Evolutionary conservation across 352 stramenopile genomes (phyloP), one percentile per base, ranked within the genome.

Genomic region (Phytopythium sindhum): DNA sequence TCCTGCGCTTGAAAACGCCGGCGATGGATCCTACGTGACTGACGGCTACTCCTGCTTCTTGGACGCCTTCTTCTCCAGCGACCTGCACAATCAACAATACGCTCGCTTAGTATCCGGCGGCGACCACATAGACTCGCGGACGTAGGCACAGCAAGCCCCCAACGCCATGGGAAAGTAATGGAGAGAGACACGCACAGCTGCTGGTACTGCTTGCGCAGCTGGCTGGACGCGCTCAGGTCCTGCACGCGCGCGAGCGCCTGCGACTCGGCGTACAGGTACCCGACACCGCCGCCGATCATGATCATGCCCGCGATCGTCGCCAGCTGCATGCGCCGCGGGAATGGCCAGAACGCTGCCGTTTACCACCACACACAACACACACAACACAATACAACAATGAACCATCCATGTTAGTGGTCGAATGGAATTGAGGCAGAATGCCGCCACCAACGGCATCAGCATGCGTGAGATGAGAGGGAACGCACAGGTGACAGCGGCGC

Each of bases 121-220:
- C 29, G 33, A 52, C 24, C 33, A 4, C 44, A 39, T 39, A 39
- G 33, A 39, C 33, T 39, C 33, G 33, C 33, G 14, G 33, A 39
- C 33, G 33, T 10, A 10, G 33, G 33, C 33, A 11, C 5, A 11
- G 33, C 33, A 2, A 10, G 33, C 33, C 33, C 33, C 14, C 33
- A 39, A 39, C 33, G 33, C 33, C 33, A n/a, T n/a, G n/a, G n/a
- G n/a, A n/a, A n/a, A n/a, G n/a, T n/a, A n/a, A n/a, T n/a, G n/a
- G n/a, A n/a, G n/a, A n/a, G 19, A 28, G 37, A 15, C 2, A 73
- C 75, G 58, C 57, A 92, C 83, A 92, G 74, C 61, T 94, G 84
- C 67, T 90, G 82, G 72, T 89, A 86, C 53, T 94, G 77, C 61
- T 94, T 92, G 68, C 86, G 81, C 61, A 94, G 66, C 2, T 73